Conservation (phyloP, 2,329 filamentous ascomycete genomes). For the Corynespora cassiicola region DNA sequence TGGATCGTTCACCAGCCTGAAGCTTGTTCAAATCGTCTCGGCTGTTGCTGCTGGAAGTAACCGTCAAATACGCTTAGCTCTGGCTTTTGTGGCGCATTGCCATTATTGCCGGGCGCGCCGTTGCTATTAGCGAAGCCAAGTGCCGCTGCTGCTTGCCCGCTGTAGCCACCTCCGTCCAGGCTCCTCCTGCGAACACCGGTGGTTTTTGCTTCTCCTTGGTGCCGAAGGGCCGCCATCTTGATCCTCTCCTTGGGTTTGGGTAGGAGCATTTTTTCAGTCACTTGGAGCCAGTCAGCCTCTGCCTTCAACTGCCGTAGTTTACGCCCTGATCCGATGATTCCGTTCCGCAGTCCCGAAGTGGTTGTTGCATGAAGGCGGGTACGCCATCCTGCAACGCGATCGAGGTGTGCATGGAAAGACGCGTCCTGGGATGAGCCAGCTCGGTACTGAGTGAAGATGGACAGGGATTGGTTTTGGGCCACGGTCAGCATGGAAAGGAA, state of each 20-base stretch:
- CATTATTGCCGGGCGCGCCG: slow-evolving; percentile 3
- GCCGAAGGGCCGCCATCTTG: slow-evolving; percentile 41
- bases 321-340: slow-evolving; percentile 34
- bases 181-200: slow-evolving; percentile 38
- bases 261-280: slow-evolving; percentile 44
- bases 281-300: slow-evolving; percentile 41
- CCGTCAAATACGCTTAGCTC: slow-evolving; percentile 44
- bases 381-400: slow-evolving; percentile 42
- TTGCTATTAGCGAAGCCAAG: slow-evolving; percentile 19
- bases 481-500: slow-evolving; percentile 48
- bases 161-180: slow-evolving; percentile 41
- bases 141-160: slow-evolving; percentile 31
- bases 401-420: slow-evolving; percentile 48
- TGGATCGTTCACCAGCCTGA: slow-evolving; percentile 27
- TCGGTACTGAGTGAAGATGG: slow-evolving; percentile 42
- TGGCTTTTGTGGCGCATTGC: slow-evolving; percentile 26
- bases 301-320: slow-evolving; percentile 39
- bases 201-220: slow-evolving; percentile 34
- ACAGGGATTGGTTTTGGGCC: slow-evolving; percentile 42
- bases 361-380: slow-evolving; percentile 38
- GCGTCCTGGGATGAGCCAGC: slow-evolving; percentile 42
- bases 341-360: slow-evolving; percentile 36
- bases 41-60: slow-evolving; percentile 42
- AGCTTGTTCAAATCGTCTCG: slow-evolving; percentile 23
- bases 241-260: slow-evolving; percentile 40